phyloP scores from a whole-genome alignment of 257 asterid species.

The Avicennia marina region DNA sequence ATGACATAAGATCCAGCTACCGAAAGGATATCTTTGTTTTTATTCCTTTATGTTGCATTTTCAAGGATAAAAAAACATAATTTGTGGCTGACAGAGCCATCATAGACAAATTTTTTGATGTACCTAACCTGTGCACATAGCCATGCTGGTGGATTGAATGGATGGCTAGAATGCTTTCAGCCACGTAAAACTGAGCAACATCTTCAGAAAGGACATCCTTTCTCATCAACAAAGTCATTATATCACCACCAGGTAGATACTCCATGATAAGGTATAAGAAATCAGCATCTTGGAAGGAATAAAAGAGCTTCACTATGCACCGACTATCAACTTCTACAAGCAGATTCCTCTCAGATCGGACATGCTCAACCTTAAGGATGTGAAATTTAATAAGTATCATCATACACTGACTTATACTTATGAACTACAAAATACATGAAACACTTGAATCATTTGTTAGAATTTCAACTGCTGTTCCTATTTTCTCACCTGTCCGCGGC shows the following conservation, averaged over 20 bases:
- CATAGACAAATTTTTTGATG: neutral
- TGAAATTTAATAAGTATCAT: neutral
- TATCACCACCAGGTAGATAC: conserved; percentile 97
- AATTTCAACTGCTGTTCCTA: neutral
- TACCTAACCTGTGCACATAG: conserved; percentile 72
- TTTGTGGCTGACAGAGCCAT: too few species aligned
- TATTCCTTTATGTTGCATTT: too few species aligned
- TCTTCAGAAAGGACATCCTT: conserved; percentile 86
- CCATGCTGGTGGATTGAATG: conserved; percentile 89
- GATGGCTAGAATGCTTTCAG: conserved; percentile 87
- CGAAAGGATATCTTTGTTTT: too few species aligned
- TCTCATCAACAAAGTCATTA: conserved; percentile 95
- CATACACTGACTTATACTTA: too few species aligned
- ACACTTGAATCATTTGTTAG: neutral
- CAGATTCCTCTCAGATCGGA: conserved; percentile 94
- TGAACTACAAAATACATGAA: neutral
- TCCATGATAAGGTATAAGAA: conserved; percentile 93
- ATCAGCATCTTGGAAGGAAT: conserved; percentile 95
- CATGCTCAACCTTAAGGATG: conserved; percentile 85
- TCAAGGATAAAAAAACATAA: too few species aligned
- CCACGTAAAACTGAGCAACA: conserved; percentile 89
- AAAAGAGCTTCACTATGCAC: conserved; percentile 88
- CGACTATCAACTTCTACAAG: conserved; percentile 98
- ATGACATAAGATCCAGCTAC: too few species aligned
- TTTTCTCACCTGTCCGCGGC: conserved; percentile 85